A percentile compares a stretch with the other conserved stretches of the same genome.
phyloP scores from a whole-genome alignment of 371 early-diverging fungal genomes.

The Mucor saturninus region DNA sequence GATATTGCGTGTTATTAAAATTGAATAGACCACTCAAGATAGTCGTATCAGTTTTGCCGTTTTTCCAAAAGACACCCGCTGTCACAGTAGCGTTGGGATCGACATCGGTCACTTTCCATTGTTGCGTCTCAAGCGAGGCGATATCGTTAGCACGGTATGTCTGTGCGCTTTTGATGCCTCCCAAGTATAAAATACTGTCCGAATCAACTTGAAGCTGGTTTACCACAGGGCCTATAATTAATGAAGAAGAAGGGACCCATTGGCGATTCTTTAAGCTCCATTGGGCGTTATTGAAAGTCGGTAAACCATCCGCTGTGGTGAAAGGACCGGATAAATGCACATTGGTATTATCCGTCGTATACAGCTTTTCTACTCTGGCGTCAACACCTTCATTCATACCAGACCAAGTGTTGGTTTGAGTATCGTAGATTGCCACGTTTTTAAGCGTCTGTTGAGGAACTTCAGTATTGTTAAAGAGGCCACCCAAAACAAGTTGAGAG shows the following conservation, averaged over 20 bases:
- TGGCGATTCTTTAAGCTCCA: conserved; percentile 19
- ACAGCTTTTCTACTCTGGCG: conserved; percentile 31
- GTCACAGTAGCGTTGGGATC: conserved; percentile 26
- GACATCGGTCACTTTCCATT: conserved; percentile 5
- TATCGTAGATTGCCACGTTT: conserved; percentile 38
- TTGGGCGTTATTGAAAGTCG: conserved; percentile 28
- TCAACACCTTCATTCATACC: conserved; percentile 36
- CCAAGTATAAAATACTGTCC: conserved; percentile 20
- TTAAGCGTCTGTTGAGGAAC: conserved; percentile 16
- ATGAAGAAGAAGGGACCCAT: conserved; percentile 28
- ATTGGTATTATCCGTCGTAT: conserved; percentile 23
- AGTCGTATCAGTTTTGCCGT: not conserved
- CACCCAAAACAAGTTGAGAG: conserved; percentile 38
- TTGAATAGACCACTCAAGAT: conserved; percentile 42
- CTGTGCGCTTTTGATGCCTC: conserved; percentile 39
- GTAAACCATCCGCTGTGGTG: conserved; percentile 11
- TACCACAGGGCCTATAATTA: conserved; percentile 28
- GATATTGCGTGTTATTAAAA: conserved; percentile 19
- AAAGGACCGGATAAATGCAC: conserved; percentile 41
- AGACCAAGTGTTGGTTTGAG: conserved; percentile 30
- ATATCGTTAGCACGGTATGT: conserved; percentile 35
- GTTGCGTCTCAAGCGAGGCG: not conserved
- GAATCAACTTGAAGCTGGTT: conserved; percentile 6
- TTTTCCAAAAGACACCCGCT: conserved; percentile 45
- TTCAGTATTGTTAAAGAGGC: conserved; percentile 34